phyloP scores from a whole-genome alignment of 495 filamentous ascomycete genomes.

The Jackrogersella minutella region DNA sequence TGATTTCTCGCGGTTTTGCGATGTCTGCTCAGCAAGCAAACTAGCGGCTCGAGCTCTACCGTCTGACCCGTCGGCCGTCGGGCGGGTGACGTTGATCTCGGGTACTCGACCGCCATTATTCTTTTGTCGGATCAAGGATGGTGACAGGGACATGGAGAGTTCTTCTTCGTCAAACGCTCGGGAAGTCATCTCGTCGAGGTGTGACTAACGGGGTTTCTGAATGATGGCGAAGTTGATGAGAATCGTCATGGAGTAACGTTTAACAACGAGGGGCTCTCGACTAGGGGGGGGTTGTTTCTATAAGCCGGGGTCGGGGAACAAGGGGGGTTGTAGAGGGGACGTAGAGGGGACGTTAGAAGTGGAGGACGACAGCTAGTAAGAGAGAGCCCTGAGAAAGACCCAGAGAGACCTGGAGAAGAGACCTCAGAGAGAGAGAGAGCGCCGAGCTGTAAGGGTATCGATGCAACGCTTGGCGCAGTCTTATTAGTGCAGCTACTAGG shows the following conservation, averaged over 20 bases:
- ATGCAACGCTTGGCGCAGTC: conserved; percentile 6
- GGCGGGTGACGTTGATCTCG: conserved; percentile 45
- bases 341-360: too few species aligned
- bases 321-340: too few species aligned
- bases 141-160: conserved; percentile 83
- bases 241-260: conserved; percentile 39
- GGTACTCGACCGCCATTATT: conserved; percentile 43
- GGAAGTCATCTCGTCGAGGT: conserved; percentile 59
- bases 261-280: conserved; percentile 37
- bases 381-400: too few species aligned
- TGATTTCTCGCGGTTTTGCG: conserved; percentile 52
- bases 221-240: conserved; percentile 37
- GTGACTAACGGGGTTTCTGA: neutral
- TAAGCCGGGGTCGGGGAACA: conserved; percentile 25
- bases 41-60: conserved; percentile 45
- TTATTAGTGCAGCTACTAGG: conserved; percentile 13
- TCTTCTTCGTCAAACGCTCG: conserved; percentile 82
- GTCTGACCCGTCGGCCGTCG: conserved; percentile 52
- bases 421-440: neutral
- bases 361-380: conserved; percentile 13
- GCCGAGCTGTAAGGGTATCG: neutral
- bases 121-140: conserved; percentile 67
- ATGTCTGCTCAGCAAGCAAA: conserved; percentile 39
- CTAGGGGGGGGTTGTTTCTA: conserved; percentile 15
- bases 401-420: too few species aligned